These are phyloP conservation scores for Maudiozyma humilis DNA, from an alignment of 1,139 yeast species.

Conservation along the genomic window DNA sequence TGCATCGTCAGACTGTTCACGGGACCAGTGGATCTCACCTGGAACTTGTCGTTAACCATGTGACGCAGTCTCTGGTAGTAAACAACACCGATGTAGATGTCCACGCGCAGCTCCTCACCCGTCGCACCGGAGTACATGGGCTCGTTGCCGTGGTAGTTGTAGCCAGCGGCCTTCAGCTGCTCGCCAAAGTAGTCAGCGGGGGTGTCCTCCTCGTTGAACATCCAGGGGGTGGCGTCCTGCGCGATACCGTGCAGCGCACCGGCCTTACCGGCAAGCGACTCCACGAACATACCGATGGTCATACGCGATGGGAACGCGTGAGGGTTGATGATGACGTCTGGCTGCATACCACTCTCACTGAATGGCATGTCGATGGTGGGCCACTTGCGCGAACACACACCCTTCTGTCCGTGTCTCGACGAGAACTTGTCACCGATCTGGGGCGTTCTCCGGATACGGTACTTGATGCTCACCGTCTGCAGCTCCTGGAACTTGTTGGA, in stretches of 20 bases:
- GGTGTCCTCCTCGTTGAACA: constrained; percentile 80
- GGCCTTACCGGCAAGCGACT: constrained; percentile 93
- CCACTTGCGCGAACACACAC: constrained; percentile 98
- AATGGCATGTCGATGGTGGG: constrained; percentile 96
- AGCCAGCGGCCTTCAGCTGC: constrained; percentile 79
- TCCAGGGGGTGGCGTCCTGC: constrained; percentile 97
- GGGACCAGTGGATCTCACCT: constrained; percentile 98
- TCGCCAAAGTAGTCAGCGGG: constrained; percentile 98
- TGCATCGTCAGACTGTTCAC: constrained; percentile 96
- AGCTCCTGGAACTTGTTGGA: constrained; percentile 61
- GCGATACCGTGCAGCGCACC: constrained; percentile 98
- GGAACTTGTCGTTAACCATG: constrained; percentile 99
- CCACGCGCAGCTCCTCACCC: constrained; percentile 94
- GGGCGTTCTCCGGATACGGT: constrained; percentile 86
- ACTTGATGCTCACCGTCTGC: constrained; percentile 80
- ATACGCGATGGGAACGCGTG: constrained; percentile 99
- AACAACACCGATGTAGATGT: constrained; percentile 92
- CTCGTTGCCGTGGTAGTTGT: constrained; percentile 96
- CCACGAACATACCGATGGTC: constrained; percentile 99
- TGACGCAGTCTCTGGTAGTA: constrained; percentile 97
- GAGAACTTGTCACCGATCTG: constrained; percentile 97
- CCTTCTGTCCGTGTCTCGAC: constrained; percentile 98
- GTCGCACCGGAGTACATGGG: constrained; percentile 99
- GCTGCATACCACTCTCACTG: constrained; percentile 91
- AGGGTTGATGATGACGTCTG: constrained; percentile 94